Base-by-base conservation (phyloP, 2,329 filamentous ascomycete species). In the Colletotrichum sp. region DNA sequence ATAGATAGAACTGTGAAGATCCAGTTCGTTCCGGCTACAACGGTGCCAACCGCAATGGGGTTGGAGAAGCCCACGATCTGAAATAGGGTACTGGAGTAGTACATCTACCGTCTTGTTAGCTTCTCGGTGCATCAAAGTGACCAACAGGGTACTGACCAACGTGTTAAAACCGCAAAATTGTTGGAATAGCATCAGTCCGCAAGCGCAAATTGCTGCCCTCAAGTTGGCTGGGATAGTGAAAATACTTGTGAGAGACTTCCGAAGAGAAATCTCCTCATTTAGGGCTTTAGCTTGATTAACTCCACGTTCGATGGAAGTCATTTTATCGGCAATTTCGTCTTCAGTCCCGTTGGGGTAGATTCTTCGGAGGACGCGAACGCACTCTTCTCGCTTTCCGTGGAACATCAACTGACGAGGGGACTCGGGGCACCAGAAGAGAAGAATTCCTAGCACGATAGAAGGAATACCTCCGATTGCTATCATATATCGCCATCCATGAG, bases 1-100 rank as follows among this genome's bases (percentile, higher is more conserved):
- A 89, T 83, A 67, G 89, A 89, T 52, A 89, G 82, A 73, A 84
- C 83, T 0, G 88, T 89, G 80, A 90, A 89, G 69, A 90, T 80
- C 77, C 89, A 89, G 72, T 89, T 89, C 13, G 87, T 88, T 4
- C 82, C 87, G 4, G 86, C 86, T 55, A 89, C 84, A 69, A 86
- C 82, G 18, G 83, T 84, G 6, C 84, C 84, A 4, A 89, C 87
- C 1, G 87, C 87, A 1, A 85, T 83, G 0, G 87, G 84, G 60
- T 88, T 86, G 21, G 82, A 79, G 57, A 80, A 80, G 15, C 79
- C 78, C 10, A 80, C 79, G 30, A 80, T 80, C 21, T 78, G 63
- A 73, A 80, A 80, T 1, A 76, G n/a, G 1, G 73, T 78, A 10
- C 65, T 34, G 7, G 67, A 72, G 55, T 78, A 76, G 28, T 78